Evolutionary conservation across 1,284 basidiomycete genomes (phyloP).

Genomic region (Fistulinella cinereoalba): DNA sequence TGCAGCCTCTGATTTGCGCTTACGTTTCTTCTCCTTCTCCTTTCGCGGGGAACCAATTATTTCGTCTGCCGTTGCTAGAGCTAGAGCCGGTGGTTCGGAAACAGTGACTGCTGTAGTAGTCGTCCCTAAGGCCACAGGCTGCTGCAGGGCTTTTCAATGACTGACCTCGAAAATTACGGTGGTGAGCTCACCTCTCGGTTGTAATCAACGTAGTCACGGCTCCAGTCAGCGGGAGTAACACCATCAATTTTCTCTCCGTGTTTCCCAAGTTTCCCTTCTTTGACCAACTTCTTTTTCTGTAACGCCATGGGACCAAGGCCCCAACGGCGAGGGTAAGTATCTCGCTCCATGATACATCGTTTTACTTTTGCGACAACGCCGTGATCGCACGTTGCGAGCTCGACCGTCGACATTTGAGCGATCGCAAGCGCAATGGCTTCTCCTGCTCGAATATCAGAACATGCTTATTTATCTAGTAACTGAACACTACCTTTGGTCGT

Average conservation of each 20-base stretch:
- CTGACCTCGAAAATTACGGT: conserved; percentile 9
- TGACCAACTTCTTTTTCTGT: conserved; percentile 98
- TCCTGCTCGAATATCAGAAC: conserved; percentile 42
- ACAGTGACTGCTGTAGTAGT: conserved; percentile 23
- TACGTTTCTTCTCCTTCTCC: conserved; percentile 72
- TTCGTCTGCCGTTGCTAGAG: conserved; percentile 26
- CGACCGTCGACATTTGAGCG: conserved; percentile 99
- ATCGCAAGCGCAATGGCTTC: conserved; percentile 97
- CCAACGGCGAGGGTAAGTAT: conserved; percentile 98
- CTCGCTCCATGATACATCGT: conserved; percentile 99
- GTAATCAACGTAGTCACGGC: conserved; percentile 92
- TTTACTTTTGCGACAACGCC: conserved; percentile 99
- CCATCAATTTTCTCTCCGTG: conserved; percentile 92
- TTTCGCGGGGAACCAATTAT: conserved; percentile 43
- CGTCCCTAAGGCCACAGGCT: conserved; percentile 36
- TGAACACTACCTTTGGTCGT: conserved; percentile 83
- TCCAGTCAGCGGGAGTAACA: conserved; percentile 90
- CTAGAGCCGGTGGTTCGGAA: conserved; percentile 20
- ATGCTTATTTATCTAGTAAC: not conserved
- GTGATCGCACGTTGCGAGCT: conserved; percentile 97
- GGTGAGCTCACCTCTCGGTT: conserved; percentile 49
- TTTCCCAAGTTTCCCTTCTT: conserved; percentile 95
- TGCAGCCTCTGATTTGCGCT: conserved; percentile 63
- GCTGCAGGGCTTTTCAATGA: conserved; percentile 28
- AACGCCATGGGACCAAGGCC: conserved; percentile 95